Evolutionary conservation across 441 rosid species (phyloP).

Genomic region (Euphorbia celastroides): DNA sequence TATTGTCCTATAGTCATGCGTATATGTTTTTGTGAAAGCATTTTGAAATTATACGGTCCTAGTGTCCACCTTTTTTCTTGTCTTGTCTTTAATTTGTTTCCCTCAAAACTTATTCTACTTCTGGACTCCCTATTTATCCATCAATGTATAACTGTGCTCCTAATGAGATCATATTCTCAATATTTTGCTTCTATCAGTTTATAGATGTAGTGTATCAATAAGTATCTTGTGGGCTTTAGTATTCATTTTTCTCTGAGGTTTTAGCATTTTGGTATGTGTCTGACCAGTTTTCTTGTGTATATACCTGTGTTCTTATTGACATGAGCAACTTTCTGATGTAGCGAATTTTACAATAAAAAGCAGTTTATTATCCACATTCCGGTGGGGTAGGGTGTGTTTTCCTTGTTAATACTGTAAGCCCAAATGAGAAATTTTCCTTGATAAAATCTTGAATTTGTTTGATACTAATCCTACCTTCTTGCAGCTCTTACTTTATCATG

Average conservation of each 20-base stretch:
- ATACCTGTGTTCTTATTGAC: not conserved
- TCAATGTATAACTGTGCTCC: not conserved
- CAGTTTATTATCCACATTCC: not conserved
- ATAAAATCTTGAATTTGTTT: not conserved
- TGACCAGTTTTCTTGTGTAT: not conserved
- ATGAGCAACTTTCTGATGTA: not conserved
- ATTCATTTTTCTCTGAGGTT: not conserved
- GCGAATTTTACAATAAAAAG: not conserved
- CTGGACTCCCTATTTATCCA: not conserved
- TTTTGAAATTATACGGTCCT: not conserved
- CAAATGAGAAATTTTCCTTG: too few relatives aligned
- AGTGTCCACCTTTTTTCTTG: not conserved
- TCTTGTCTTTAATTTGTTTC: not conserved
- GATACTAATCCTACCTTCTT: constrained; percentile 7
- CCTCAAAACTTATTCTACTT: not conserved
- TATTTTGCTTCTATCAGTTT: not conserved
- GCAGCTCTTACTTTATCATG: constrained; percentile 71
- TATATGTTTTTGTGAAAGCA: not conserved
- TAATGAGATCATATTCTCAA: not conserved
- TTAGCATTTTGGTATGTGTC: not conserved
- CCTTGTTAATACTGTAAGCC: too few relatives aligned
- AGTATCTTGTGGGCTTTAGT: not conserved
- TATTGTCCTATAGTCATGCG: not conserved
- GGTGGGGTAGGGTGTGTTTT: too few relatives aligned
- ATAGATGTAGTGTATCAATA: not conserved